phyloP scores from a whole-genome alignment of 2,329 filamentous ascomycete species.

The Claviceps digitariae region DNA sequence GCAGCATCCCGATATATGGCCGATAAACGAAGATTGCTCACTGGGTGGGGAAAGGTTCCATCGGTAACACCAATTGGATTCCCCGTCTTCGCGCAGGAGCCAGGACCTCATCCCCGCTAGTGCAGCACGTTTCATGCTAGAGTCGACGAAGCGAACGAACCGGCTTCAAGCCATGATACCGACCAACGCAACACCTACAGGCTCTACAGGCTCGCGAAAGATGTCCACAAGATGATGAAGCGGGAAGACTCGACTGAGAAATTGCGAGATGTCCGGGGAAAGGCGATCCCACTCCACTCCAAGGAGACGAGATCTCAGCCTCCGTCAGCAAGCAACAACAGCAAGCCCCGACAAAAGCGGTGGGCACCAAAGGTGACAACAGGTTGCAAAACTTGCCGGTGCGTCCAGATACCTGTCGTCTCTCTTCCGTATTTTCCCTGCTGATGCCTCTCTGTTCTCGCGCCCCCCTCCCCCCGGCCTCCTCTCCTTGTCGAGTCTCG shows the following conservation, averaged over 20 bases:
- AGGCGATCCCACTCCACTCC: neutral
- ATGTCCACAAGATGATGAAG: neutral
- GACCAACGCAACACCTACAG: neutral
- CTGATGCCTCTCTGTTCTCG: too few relatives aligned
- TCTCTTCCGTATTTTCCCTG: neutral
- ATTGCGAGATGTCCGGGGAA: neutral
- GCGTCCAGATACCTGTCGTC: neutral
- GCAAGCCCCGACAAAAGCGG: conserved; percentile 1
- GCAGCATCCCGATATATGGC: neutral
- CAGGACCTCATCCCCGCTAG: neutral
- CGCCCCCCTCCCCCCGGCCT: too few relatives aligned
- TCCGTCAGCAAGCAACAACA: neutral
- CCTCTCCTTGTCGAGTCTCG: neutral
- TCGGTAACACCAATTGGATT: neutral
- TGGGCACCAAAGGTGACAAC: conserved; percentile 4
- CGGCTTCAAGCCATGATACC: neutral
- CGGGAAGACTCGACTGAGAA: neutral
- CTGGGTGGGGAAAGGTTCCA: neutral
- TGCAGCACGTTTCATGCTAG: neutral
- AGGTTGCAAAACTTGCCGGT: conserved; percentile 6
- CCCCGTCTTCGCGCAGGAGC: neutral
- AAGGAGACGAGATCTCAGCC: neutral
- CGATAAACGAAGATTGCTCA: neutral
- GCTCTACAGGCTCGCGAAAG: neutral
- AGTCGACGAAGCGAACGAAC: neutral